Evolutionary conservation across 2,329 filamentous ascomycete species (phyloP), one percentile per base, ranked within the genome.

Genomic region (Epichloe sp.): DNA sequence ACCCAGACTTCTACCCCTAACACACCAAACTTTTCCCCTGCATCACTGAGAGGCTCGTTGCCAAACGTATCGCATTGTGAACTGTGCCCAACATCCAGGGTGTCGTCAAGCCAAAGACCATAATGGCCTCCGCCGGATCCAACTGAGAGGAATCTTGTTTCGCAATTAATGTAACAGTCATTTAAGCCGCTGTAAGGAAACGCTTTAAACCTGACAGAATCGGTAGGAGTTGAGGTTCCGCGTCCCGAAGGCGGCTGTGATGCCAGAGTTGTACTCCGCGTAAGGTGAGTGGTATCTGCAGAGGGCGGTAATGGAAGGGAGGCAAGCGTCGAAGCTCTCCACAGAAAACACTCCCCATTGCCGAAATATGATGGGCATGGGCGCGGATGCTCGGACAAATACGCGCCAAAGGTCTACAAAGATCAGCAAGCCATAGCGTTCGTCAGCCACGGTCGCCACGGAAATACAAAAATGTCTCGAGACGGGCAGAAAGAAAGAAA

Each of bases 151-250:
- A 86, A 97, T 23, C 83, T 79, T 3, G 80, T 75, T 68, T 97
- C 89, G 68, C 91, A 97, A 61, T 94, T 86, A 58, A 97, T 93
- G 72, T 91, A 88, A 65, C 95, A 98, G 67, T 97, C 93, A 65
- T 98, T 97, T 41, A 95, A 79, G 5, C 93, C 93, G 52, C 86
- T 94, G 63, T 96, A 97, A 0, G 91, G 90, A 61, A 97, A 98
- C 0, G 91, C 91, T 69, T 95, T 96, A 77, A 98, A 98, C 19
- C 93, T 82, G 58, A 97, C 88, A 26, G 82, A 77, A 55, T 91
- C 86, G 4, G 82, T 79, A 11, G 62, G 59, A 19, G 63, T 59
- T 44, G 59, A 58, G 5, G 59, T 55, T 10, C 58, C 54, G 44
- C 52, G 54, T 36, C 23, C 50, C n/a, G 49, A n/a, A 6, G 51